A percentile compares a stretch with the other conserved stretches of the same genome.
Evolutionary conservation across 768 basidiomycete species (phyloP).

Genomic region (Crepidotus variabilis): DNA sequence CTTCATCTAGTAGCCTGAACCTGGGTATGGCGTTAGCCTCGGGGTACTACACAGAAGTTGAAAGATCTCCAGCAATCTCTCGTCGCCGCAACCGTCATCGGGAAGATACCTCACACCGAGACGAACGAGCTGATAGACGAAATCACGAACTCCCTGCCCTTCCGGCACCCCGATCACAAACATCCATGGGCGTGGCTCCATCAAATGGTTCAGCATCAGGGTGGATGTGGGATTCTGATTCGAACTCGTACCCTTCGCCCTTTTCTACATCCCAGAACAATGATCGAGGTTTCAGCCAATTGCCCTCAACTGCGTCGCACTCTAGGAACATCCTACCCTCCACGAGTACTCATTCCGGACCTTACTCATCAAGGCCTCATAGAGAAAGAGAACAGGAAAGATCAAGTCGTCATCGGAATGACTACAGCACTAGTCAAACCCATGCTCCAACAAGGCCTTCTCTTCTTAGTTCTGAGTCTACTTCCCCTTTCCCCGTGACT

Average conservation of each 20-base stretch:
- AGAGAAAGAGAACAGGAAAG: neutral
- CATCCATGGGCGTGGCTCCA: slow-evolving; percentile 6
- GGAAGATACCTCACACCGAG: slow-evolving; percentile 1
- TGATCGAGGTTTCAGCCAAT: neutral
- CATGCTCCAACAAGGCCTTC: neutral
- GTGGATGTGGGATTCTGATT: neutral
- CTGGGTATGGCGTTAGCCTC: neutral
- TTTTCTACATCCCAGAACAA: slow-evolving; percentile 1
- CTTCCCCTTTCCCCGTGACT: slow-evolving; percentile 4
- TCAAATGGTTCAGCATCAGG: neutral
- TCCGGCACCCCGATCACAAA: slow-evolving; percentile 5
- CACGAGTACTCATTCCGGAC: neutral
- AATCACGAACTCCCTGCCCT: neutral
- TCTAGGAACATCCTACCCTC: neutral
- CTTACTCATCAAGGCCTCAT: neutral
- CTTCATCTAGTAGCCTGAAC: neutral
- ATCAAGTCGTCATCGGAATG: neutral
- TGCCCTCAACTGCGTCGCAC: slow-evolving; percentile 3
- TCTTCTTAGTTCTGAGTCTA: slow-evolving; percentile 2
- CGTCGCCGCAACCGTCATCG: neutral
- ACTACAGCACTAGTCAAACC: neutral
- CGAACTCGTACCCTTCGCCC: neutral
- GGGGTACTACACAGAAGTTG: slow-evolving; percentile 1
- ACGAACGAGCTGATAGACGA: neutral
- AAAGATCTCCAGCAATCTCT: neutral